Evolutionary conservation across 768 basidiomycete species (phyloP).

Genomic region (Mycena polygramma): DNA sequence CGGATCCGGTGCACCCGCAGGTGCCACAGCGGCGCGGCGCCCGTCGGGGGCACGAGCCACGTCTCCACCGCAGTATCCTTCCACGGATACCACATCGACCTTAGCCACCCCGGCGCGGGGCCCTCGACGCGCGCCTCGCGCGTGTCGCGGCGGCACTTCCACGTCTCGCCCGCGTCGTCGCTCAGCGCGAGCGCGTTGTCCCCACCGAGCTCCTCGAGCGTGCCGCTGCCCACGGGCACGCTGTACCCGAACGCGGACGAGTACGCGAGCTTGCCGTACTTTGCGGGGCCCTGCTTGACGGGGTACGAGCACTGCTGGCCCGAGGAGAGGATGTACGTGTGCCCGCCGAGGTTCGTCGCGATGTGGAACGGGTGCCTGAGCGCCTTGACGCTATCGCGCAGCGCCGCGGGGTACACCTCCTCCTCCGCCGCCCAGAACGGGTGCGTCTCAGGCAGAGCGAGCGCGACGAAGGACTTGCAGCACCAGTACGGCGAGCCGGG

Average conservation of each 20-base stretch:
- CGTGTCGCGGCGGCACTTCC: conserved; percentile 76
- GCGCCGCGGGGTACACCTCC: conserved; percentile 68
- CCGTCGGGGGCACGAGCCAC: conserved; percentile 76
- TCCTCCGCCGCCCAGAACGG: conserved; percentile 82
- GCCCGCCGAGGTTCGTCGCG: conserved; percentile 70
- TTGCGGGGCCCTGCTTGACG: conserved; percentile 82
- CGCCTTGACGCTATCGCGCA: conserved; percentile 62
- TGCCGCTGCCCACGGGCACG: conserved; percentile 75
- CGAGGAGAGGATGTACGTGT: conserved; percentile 79
- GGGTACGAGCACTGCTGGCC: conserved; percentile 86
- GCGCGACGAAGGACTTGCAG: conserved; percentile 80
- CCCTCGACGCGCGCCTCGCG: conserved; percentile 70
- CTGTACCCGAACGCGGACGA: conserved; percentile 85
- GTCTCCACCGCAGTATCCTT: conserved; percentile 80
- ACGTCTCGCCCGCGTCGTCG: conserved; percentile 79
- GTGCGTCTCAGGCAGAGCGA: conserved; percentile 73
- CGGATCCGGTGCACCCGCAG: conserved; percentile 75
- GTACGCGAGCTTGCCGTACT: conserved; percentile 85
- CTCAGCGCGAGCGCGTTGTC: conserved; percentile 80
- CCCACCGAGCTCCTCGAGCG: conserved; percentile 78
- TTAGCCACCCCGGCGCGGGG: conserved; percentile 59
- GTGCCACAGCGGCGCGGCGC: conserved; percentile 74
- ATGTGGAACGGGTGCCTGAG: conserved; percentile 78
- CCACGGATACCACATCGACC: conserved; percentile 84
- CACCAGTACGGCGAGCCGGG: conserved; percentile 87